phyloP scores from a whole-genome alignment of 208 protist species.

The Tritrichomonas foetus region DNA sequence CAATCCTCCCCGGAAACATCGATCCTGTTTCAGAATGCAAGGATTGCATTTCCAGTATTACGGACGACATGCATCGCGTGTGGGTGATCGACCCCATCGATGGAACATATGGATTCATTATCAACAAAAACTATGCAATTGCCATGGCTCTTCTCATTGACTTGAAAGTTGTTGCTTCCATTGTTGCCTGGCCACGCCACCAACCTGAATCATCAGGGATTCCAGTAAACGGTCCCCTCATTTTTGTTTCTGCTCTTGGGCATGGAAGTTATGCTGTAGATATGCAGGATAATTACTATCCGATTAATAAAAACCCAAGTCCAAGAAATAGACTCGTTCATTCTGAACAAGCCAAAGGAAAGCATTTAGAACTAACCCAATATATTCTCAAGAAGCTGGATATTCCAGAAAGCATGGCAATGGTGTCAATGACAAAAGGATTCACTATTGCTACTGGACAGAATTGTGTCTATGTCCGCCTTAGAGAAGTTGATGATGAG shows the following conservation, averaged over 20 bases:
- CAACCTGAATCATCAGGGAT: background rate
- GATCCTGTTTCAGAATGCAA: background rate
- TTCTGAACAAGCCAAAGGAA: background rate
- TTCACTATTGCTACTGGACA: background rate
- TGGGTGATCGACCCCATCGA: conserved; percentile 37
- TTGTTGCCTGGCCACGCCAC: background rate
- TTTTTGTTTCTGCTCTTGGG: background rate
- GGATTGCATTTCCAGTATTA: background rate
- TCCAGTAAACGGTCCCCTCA: background rate
- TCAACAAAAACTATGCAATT: background rate
- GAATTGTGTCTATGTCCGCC: background rate
- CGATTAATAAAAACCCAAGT: background rate
- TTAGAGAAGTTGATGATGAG: background rate
- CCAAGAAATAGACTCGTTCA: background rate
- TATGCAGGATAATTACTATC: background rate
- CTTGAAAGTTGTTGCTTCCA: background rate
- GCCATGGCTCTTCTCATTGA: background rate
- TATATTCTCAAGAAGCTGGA: background rate
- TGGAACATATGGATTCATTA: background rate
- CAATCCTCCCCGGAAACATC: background rate
- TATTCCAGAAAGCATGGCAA: background rate
- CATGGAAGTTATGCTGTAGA: background rate
- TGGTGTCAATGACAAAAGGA: conserved; percentile 10
- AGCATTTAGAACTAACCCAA: background rate
- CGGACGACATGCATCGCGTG: background rate